phyloP scores from a whole-genome alignment of 306 rosid genomes.

The Potentilla sterilis region DNA sequence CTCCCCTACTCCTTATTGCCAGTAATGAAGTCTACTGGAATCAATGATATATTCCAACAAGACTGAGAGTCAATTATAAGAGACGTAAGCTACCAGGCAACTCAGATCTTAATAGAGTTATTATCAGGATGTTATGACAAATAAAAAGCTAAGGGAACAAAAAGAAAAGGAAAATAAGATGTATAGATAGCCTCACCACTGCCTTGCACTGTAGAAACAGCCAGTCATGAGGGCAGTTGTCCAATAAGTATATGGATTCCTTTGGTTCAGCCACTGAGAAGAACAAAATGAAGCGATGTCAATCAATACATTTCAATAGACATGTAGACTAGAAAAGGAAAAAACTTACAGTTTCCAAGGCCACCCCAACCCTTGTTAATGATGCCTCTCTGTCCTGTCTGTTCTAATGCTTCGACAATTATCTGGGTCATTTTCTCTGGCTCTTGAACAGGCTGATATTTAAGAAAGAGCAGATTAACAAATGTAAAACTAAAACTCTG shows the following conservation, averaged over 20 bases:
- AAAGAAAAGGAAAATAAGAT: neutral
- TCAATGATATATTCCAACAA: neutral
- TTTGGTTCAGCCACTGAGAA: constrained; percentile 87
- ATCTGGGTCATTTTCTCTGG: constrained; percentile 90
- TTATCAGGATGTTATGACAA: neutral
- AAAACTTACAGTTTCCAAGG: constrained; percentile 79
- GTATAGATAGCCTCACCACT: constrained; percentile 61
- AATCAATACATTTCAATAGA: constrained; percentile 6
- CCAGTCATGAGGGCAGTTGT: constrained; percentile 96
- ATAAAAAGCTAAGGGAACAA: neutral
- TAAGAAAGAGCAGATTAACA: neutral
- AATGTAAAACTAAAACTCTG: neutral
- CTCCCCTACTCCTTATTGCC: neutral
- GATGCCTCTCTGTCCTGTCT: constrained; percentile 92
- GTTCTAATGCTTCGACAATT: constrained; percentile 86
- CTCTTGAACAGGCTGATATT: constrained; percentile 86
- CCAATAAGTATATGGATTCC: constrained; percentile 76
- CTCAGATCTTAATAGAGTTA: neutral
- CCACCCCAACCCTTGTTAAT: constrained; percentile 99
- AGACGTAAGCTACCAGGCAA: neutral
- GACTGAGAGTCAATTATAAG: neutral
- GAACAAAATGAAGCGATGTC: constrained; percentile 29
- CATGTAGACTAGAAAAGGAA: neutral
- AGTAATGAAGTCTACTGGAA: too few species aligned
- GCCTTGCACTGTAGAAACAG: constrained; percentile 98